These are phyloP conservation scores for Clathrus columnatus DNA, from an alignment of 768 basidiomycete species.

Conservation along the genomic window DNA sequence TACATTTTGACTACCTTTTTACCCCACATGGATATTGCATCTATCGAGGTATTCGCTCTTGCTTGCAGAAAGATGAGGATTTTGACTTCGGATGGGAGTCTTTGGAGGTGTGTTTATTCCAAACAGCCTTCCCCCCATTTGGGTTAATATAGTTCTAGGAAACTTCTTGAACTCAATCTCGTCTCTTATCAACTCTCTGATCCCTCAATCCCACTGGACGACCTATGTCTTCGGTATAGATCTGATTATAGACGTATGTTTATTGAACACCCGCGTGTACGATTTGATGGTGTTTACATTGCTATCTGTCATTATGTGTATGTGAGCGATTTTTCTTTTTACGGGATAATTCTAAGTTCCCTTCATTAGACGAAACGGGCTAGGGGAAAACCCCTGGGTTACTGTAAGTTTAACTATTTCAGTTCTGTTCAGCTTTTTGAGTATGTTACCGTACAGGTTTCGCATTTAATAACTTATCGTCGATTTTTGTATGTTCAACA, in stretches of 20 bases:
- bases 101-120: constrained; percentile 56
- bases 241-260: constrained; percentile 68
- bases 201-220: constrained; percentile 33
- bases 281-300: constrained; percentile 86
- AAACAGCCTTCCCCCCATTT: not conserved
- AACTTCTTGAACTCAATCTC: constrained; percentile 33
- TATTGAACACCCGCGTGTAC: constrained; percentile 77
- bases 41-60: constrained; percentile 69
- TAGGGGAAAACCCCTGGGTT: constrained; percentile 82
- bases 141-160: constrained; percentile 8
- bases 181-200: constrained; percentile 65
- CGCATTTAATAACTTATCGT: constrained; percentile 85
- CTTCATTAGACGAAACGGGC: constrained; percentile 51
- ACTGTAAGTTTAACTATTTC: constrained; percentile 52
- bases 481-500: constrained; percentile 65
- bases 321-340: constrained; percentile 22
- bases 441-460: too few relatives aligned
- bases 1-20: constrained; percentile 51
- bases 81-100: constrained; percentile 54
- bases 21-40: constrained; percentile 35
- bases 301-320: constrained; percentile 85
- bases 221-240: constrained; percentile 40
- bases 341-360: constrained; percentile 7
- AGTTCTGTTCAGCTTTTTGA: not conserved
- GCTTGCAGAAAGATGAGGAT: constrained; percentile 69